A percentile compares a stretch with the other conserved stretches of the same genome.
These are phyloP conservation scores for Trichophyton simii DNA, from an alignment of 2,329 filamentous ascomycete genomes.

Conservation along the genomic window DNA sequence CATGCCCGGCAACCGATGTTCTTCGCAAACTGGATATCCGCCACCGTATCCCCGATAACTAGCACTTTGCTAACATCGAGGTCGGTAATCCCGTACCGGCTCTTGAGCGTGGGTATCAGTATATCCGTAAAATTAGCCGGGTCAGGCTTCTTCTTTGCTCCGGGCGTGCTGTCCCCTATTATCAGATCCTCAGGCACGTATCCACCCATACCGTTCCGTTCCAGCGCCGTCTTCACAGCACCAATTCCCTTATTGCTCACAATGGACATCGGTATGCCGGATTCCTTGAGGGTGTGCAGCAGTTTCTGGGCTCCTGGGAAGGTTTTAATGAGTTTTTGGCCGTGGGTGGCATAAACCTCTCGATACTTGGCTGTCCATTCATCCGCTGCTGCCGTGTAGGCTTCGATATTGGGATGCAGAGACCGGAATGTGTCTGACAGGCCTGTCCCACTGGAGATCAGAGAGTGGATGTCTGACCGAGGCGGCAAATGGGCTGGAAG, in stretches of 20 bases:
- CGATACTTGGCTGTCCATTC: slow-evolving; percentile 10
- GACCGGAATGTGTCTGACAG: slow-evolving; percentile 9
- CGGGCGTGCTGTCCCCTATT: slow-evolving; percentile 9
- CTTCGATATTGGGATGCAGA: slow-evolving; percentile 3
- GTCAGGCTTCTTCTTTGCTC: slow-evolving; percentile 7
- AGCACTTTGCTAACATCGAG: slow-evolving; percentile 3
- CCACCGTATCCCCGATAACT: slow-evolving; percentile 9
- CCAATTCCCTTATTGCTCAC: slow-evolving; percentile 11
- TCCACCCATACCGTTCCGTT: slow-evolving; percentile 5
- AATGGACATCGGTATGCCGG: slow-evolving; percentile 3
- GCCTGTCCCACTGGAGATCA: slow-evolving; percentile 8
- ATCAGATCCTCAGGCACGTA: slow-evolving; percentile 6
- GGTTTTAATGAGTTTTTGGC: slow-evolving; percentile 8
- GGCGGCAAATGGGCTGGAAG: slow-evolving; percentile 6
- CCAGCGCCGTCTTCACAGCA: slow-evolving; percentile 7
- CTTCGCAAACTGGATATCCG: slow-evolving; percentile 10
- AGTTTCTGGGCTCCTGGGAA: slow-evolving; percentile 7
- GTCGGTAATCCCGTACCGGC: neutral
- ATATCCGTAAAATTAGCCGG: slow-evolving; percentile 8
- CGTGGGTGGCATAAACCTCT: slow-evolving; percentile 6
- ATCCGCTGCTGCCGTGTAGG: neutral
- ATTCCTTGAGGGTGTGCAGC: slow-evolving; percentile 1
- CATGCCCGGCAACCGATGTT: slow-evolving; percentile 7
- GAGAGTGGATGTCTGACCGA: slow-evolving; percentile 7
- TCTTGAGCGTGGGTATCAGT: slow-evolving; percentile 6